Evolutionary conservation across 805 yeast genomes (phyloP).

Genomic region (Groenewaldozyma salmanticensis): DNA sequence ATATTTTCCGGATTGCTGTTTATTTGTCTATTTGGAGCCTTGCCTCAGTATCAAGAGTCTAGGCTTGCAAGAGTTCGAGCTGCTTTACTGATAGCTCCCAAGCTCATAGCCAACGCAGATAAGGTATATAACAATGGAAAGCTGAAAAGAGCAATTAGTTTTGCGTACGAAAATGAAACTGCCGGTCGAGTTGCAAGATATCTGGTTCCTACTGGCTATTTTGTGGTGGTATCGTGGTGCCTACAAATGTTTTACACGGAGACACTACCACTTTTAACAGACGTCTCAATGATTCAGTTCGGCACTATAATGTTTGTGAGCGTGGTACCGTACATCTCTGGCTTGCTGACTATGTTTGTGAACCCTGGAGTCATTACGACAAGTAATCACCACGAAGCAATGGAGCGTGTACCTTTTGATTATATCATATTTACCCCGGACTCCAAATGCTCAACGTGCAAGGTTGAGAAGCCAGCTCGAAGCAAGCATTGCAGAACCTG

Average conservation of each 20-base stretch:
- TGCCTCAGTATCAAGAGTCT: constrained; percentile 25
- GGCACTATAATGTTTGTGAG: constrained; percentile 15
- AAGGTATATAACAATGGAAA: constrained; percentile 12
- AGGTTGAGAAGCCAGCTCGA: constrained; percentile 42
- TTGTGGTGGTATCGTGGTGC: constrained; percentile 10
- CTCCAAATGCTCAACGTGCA: constrained; percentile 41
- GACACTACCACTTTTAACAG: constrained; percentile 4
- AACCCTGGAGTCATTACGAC: constrained; percentile 31
- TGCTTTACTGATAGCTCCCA: constrained; percentile 16
- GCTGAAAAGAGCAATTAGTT: constrained; percentile 1
- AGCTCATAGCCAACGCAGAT: constrained; percentile 10
- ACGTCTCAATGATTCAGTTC: constrained; percentile 3
- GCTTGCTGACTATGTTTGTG: constrained; percentile 24
- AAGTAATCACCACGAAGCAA: constrained; percentile 18
- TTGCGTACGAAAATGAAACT: not conserved
- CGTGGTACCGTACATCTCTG: constrained; percentile 18
- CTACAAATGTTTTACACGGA: constrained; percentile 13
- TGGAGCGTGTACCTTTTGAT: constrained; percentile 33
- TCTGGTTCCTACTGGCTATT: constrained; percentile 18
- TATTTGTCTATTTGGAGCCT: constrained; percentile 27
- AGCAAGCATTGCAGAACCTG: constrained; percentile 53
- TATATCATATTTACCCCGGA: constrained; percentile 42
- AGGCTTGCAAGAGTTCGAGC: constrained; percentile 16
- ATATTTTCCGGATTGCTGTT: constrained; percentile 22
- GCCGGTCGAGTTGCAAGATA: constrained; percentile 8